Percentiles rank a stretch among this genome's conserved stretches.
These are phyloP conservation scores for Anthoceros angustus DNA, from an alignment of 225 moss, liverwort and hornwort species.

Conservation along the genomic window DNA sequence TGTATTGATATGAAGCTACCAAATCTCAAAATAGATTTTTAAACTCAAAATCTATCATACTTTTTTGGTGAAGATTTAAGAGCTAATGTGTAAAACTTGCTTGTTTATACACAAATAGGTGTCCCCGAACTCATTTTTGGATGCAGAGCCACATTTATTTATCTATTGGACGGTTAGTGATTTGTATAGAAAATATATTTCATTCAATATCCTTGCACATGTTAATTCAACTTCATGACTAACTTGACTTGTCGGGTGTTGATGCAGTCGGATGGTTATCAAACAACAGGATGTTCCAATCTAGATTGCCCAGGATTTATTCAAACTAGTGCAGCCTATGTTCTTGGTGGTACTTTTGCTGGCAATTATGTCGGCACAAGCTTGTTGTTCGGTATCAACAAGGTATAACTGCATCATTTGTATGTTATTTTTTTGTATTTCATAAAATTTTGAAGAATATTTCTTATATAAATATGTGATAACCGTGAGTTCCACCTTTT, in stretches of 20 bases:
- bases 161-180: conserved; percentile 1
- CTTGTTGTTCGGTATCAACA: background rate
- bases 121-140: too few relatives aligned
- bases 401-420: background rate
- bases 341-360: background rate
- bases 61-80: too few relatives aligned
- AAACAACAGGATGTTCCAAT: background rate
- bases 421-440: background rate
- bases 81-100: too few relatives aligned
- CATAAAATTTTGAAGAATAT: background rate
- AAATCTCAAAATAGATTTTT: too few relatives aligned
- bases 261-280: background rate
- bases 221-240: background rate
- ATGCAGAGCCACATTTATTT: too few relatives aligned
- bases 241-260: background rate
- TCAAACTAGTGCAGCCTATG: background rate
- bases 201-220: background rate
- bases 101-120: too few relatives aligned
- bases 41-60: too few relatives aligned
- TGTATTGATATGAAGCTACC: too few relatives aligned
- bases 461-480: background rate
- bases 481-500: too few relatives aligned
- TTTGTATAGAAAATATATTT: background rate
- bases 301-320: background rate
- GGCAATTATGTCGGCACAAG: background rate